phyloP scores from a whole-genome alignment of 202 grass and related monocot genomes.

The Setaria viridis region DNA sequence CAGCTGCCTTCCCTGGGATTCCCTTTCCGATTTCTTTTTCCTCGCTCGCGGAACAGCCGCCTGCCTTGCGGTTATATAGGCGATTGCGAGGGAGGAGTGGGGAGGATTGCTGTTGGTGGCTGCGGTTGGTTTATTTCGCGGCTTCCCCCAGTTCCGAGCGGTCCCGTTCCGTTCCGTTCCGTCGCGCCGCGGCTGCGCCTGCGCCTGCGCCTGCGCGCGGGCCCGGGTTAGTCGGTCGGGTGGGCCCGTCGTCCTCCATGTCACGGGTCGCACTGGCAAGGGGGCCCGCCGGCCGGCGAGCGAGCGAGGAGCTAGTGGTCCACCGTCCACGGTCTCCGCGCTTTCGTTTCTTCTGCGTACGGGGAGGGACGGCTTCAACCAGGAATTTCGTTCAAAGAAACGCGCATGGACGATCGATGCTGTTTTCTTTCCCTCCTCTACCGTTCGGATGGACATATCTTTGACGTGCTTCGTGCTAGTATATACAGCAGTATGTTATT shows the following conservation, averaged over 20 bases:
- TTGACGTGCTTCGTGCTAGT: too few species aligned
- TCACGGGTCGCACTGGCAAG: not conserved
- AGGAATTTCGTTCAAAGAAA: too few species aligned
- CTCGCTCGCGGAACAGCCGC: not conserved
- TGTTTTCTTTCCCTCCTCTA: too few species aligned
- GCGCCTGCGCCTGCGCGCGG: too few species aligned
- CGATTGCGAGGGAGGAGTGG: too few species aligned
- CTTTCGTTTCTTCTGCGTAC: not conserved
- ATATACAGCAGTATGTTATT: too few species aligned
- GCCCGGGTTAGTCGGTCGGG: not conserved
- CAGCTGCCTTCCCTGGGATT: not conserved
- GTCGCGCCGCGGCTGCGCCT: not conserved
- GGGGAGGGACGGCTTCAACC: too few species aligned
- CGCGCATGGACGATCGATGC: too few species aligned
- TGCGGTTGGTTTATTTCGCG: conserved; percentile 11
- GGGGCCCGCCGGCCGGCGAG: not conserved
- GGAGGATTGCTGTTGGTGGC: not conserved
- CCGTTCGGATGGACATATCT: too few species aligned
- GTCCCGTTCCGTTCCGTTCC: not conserved
- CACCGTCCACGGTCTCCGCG: not conserved
- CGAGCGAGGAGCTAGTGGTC: not conserved
- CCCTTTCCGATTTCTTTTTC: not conserved
- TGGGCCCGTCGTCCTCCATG: not conserved
- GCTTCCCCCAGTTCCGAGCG: too few species aligned
- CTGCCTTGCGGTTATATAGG: conserved; percentile 14